Evolutionary conservation across 805 yeast species (phyloP).

Genomic region (Candida oleophila): DNA sequence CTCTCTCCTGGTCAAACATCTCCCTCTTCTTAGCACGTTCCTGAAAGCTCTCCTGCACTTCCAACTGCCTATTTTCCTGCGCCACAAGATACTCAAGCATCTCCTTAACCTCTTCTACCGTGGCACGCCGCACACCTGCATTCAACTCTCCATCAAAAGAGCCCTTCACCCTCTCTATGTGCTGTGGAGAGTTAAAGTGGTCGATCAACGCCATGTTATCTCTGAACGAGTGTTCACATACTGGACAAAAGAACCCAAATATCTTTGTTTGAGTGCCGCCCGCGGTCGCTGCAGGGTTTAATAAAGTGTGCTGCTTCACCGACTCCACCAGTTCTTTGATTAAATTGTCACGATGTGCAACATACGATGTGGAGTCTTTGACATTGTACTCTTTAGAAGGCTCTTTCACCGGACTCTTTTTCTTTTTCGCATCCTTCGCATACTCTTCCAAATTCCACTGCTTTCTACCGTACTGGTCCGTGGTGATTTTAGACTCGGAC

Average conservation of each 20-base stretch:
- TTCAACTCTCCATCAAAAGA: slow-evolving; percentile 12
- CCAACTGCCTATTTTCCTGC: slow-evolving; percentile 33
- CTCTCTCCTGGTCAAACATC: slow-evolving; percentile 35
- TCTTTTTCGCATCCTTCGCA: slow-evolving; percentile 42
- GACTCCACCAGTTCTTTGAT: slow-evolving; percentile 30
- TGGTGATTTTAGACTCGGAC: slow-evolving; percentile 18
- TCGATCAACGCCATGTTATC: slow-evolving; percentile 81
- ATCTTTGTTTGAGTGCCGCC: slow-evolving; percentile 46
- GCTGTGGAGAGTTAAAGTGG: slow-evolving; percentile 79
- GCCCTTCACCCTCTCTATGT: slow-evolving; percentile 39
- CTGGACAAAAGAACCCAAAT: slow-evolving; percentile 82
- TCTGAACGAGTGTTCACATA: slow-evolving; percentile 76
- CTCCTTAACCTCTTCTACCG: slow-evolving; percentile 29
- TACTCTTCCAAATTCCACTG: slow-evolving; percentile 75
- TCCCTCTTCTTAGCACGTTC: slow-evolving; percentile 41
- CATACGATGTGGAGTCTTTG: slow-evolving; percentile 16
- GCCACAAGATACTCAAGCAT: slow-evolving; percentile 30
- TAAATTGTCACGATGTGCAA: slow-evolving; percentile 32
- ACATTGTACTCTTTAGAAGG: slow-evolving; percentile 8
- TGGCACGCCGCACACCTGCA: slow-evolving; percentile 36
- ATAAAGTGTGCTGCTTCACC: slow-evolving; percentile 33
- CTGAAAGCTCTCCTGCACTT: slow-evolving; percentile 39
- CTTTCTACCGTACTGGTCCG: slow-evolving; percentile 59
- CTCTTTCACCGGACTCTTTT: slow-evolving; percentile 10
- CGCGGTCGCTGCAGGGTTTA: slow-evolving; percentile 11